These are phyloP conservation scores for Lasiodiplodia sp. DNA, from an alignment of 2,329 filamentous ascomycete species.

Conservation along the genomic window DNA sequence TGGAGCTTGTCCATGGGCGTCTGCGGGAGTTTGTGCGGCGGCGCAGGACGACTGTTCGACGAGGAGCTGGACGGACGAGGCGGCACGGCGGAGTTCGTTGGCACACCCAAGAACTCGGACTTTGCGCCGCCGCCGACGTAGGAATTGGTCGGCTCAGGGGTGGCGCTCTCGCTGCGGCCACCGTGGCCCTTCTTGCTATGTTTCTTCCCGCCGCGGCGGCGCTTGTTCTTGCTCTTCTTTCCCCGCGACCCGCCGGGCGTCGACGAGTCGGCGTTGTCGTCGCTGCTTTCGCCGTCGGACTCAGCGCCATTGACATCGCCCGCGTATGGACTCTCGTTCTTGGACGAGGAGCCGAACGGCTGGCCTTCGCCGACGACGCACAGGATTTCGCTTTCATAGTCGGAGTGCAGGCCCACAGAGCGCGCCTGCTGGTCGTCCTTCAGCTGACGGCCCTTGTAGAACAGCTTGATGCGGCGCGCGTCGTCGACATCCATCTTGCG, in stretches of 20 bases:
- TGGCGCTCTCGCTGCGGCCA: slow-evolving; percentile 43
- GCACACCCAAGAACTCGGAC: slow-evolving; percentile 48
- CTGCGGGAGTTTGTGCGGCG: slow-evolving; percentile 42
- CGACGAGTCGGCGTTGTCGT: slow-evolving; percentile 41
- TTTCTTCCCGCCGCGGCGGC: slow-evolving; percentile 53
- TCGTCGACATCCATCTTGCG: slow-evolving; percentile 70
- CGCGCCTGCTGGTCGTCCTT: slow-evolving; percentile 68
- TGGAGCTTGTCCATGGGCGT: slow-evolving; percentile 69
- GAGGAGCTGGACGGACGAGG: slow-evolving; percentile 44
- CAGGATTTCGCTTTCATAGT: slow-evolving; percentile 66
- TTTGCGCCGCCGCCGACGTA: slow-evolving; percentile 39
- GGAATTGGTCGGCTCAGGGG: slow-evolving; percentile 39
- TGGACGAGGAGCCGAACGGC: slow-evolving; percentile 41
- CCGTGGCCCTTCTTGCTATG: slow-evolving; percentile 47
- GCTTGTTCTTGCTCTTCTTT: slow-evolving; percentile 49
- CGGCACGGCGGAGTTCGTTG: slow-evolving; percentile 40
- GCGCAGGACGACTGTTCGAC: slow-evolving; percentile 49
- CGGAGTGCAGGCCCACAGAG: slow-evolving; percentile 64
- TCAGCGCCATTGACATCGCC: slow-evolving; percentile 31
- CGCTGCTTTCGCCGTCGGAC: slow-evolving; percentile 39
- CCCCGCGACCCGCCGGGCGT: slow-evolving; percentile 37
- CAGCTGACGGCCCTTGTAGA: slow-evolving; percentile 76
- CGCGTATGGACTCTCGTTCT: slow-evolving; percentile 52
- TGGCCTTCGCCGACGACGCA: slow-evolving; percentile 63
- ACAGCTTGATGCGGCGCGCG: slow-evolving; percentile 66